These are phyloP conservation scores for Colletotrichum simmondsii DNA, from an alignment of 2,329 filamentous ascomycete species.

Conservation along the genomic window DNA sequence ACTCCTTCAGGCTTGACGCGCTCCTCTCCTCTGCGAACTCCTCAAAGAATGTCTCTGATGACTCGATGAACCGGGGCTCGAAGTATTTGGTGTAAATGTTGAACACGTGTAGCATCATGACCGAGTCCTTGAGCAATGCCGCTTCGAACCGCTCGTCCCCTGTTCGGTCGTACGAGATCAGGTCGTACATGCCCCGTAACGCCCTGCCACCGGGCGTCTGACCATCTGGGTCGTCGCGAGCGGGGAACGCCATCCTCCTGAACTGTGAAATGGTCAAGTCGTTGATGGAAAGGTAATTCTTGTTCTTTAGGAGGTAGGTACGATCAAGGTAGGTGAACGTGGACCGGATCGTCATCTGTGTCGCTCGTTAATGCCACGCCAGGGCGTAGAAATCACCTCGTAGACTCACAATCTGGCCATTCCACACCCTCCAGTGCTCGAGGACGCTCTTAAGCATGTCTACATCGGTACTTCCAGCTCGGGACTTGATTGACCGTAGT, in stretches of 20 bases:
- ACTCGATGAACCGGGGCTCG: constrained; percentile 77
- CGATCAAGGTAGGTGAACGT: constrained; percentile 96
- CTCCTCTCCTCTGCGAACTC: constrained; percentile 77
- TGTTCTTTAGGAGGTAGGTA: constrained; percentile 82
- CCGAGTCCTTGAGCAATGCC: constrained; percentile 75
- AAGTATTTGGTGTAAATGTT: constrained; percentile 83
- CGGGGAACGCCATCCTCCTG: constrained; percentile 65
- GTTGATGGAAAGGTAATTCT: constrained; percentile 77
- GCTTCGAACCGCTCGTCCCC: constrained; percentile 68
- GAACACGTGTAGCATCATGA: constrained; percentile 88
- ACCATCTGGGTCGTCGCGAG: constrained; percentile 30
- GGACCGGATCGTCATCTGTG: constrained; percentile 81
- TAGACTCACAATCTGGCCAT: constrained; percentile 74
- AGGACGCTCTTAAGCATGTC: constrained; percentile 69
- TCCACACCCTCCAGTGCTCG: constrained; percentile 80
- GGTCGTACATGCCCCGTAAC: constrained; percentile 74
- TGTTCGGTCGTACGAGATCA: constrained; percentile 79
- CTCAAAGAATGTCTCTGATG: constrained; percentile 75
- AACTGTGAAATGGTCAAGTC: constrained; percentile 85
- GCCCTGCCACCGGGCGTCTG: constrained; percentile 50
- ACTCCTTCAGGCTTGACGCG: constrained; percentile 74
- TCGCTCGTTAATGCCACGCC: constrained; percentile 27
- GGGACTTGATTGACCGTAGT: constrained; percentile 62
- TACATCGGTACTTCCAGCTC: constrained; percentile 65
- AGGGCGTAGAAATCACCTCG: constrained; percentile 13